These are phyloP conservation scores for Onygenales sp. DNA, from an alignment of 2,329 filamentous ascomycete species.

Conservation along the genomic window DNA sequence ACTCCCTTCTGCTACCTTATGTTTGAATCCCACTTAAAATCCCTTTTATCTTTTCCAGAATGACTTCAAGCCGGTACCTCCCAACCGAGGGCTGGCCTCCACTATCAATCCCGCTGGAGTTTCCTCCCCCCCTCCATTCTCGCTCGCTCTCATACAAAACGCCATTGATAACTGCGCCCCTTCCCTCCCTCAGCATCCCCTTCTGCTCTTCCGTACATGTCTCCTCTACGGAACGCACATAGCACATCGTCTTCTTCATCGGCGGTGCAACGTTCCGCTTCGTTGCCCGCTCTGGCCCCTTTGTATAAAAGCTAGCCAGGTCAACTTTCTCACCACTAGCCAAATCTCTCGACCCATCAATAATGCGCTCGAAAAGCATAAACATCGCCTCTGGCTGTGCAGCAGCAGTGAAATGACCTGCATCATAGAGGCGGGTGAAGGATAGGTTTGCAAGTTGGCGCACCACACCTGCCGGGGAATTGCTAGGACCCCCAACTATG, in stretches of 20 bases:
- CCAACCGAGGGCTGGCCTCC: too few species aligned
- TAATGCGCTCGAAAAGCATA: constrained; percentile 43
- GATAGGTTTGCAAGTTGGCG: constrained; percentile 68
- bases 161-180: constrained; percentile 52
- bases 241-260: constrained; percentile 49
- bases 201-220: constrained; percentile 47
- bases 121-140: constrained; percentile 19
- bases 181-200: constrained; percentile 36
- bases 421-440: constrained; percentile 51
- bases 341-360: constrained; percentile 38
- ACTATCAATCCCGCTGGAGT: too few species aligned
- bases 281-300: constrained; percentile 49
- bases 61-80: too few species aligned
- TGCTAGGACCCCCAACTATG: constrained; percentile 49
- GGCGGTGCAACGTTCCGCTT: constrained; percentile 44
- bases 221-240: constrained; percentile 41
- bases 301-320: constrained; percentile 45
- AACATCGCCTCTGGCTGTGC: constrained; percentile 45
- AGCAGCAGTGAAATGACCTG: constrained; percentile 44
- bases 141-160: constrained; percentile 39
- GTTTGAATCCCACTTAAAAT: too few species aligned
- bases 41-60: too few species aligned
- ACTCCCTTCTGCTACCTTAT: too few species aligned
- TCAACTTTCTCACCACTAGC: constrained; percentile 42
- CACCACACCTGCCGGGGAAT: constrained; percentile 55